A percentile compares a stretch with the other conserved stretches of the same genome.
Conservation (phyloP, 2,329 filamentous ascomycete species). For the Blastomyces gilchristii region DNA sequence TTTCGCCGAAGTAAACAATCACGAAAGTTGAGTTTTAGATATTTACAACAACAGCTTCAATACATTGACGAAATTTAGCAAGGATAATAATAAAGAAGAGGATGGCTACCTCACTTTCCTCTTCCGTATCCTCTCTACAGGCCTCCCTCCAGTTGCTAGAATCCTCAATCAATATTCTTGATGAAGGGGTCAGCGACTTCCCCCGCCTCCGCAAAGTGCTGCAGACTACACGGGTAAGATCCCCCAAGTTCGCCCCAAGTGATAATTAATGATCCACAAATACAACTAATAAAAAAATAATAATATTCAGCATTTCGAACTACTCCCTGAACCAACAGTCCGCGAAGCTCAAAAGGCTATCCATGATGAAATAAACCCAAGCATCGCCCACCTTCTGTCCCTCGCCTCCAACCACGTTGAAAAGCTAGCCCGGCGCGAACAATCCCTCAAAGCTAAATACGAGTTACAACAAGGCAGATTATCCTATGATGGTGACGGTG, state of each 20-base stretch:
- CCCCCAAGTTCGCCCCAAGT: not conserved
- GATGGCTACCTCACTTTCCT: slow-evolving; percentile 43
- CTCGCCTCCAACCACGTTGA: slow-evolving; percentile 77
- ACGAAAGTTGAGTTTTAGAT: not conserved
- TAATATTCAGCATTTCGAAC: slow-evolving; percentile 68
- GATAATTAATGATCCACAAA: not conserved
- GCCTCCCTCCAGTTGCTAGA: slow-evolving; percentile 53
- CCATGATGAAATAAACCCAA: slow-evolving; percentile 80
- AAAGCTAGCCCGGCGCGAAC: slow-evolving; percentile 70
- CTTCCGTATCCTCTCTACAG: slow-evolving; percentile 51
- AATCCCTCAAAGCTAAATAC: slow-evolving; percentile 69
- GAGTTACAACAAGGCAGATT: slow-evolving; percentile 72
- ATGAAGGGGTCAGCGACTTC: slow-evolving; percentile 53
- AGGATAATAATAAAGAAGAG: slow-evolving; percentile 6
- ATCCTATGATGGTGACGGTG: slow-evolving; percentile 25
- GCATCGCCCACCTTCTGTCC: slow-evolving; percentile 65
- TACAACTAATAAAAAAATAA: not conserved
- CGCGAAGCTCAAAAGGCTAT: slow-evolving; percentile 73
- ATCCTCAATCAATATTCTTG: slow-evolving; percentile 53
- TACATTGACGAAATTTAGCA: not conserved
- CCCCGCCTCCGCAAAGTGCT: slow-evolving; percentile 53
- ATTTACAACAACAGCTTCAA: not conserved
- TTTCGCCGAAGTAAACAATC: not conserved
- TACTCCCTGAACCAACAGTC: slow-evolving; percentile 75
- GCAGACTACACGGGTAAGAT: slow-evolving; percentile 48